Conservation (phyloP, 192 early-diverging fungal species). For the Coemansia sp. region DNA sequence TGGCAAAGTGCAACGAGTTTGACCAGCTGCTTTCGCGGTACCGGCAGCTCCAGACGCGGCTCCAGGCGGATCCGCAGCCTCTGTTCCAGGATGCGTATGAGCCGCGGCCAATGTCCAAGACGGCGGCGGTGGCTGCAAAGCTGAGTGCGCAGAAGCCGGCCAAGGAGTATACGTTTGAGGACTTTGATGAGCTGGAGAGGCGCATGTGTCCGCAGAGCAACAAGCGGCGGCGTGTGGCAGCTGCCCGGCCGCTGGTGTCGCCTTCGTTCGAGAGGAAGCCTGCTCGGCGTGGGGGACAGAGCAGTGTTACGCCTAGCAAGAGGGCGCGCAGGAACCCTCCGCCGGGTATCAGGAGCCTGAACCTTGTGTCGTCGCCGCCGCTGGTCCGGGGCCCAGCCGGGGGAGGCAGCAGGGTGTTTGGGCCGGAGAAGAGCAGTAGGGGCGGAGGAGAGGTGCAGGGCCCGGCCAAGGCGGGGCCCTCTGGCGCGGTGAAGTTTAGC, state of each 20-base stretch:
- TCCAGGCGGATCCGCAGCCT: not conserved
- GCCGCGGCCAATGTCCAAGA: not conserved
- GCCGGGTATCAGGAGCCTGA: conserved; percentile 1
- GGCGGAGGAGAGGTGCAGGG: not conserved
- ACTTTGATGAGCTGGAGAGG: conserved; percentile 27
- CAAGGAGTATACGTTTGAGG: conserved; percentile 23
- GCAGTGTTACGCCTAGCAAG: conserved; percentile 22
- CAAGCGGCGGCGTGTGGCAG: no score
- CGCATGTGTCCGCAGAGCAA: conserved; percentile 11
- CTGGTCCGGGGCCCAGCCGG: not conserved
- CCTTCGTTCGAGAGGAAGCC: not conserved
- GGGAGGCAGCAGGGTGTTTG: not conserved
- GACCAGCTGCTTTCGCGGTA: conserved; percentile 16
- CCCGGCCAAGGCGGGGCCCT: not conserved
- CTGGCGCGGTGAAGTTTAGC: conserved; percentile 9
- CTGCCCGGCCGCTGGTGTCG: no score
- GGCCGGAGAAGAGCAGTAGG: not conserved
- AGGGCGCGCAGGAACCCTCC: conserved; percentile 1
- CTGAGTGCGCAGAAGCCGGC: not conserved
- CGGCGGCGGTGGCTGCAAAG: not conserved
- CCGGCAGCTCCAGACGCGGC: conserved; percentile 2
- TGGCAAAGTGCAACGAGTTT: conserved; percentile 29
- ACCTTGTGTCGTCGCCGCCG: conserved; percentile 24
- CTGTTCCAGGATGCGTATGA: not conserved
- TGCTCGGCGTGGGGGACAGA: not conserved